Evolutionary conservation across 768 basidiomycete genomes (phyloP), one percentile per base, ranked within the genome.

Genomic region (Mycena epipterygia): DNA sequence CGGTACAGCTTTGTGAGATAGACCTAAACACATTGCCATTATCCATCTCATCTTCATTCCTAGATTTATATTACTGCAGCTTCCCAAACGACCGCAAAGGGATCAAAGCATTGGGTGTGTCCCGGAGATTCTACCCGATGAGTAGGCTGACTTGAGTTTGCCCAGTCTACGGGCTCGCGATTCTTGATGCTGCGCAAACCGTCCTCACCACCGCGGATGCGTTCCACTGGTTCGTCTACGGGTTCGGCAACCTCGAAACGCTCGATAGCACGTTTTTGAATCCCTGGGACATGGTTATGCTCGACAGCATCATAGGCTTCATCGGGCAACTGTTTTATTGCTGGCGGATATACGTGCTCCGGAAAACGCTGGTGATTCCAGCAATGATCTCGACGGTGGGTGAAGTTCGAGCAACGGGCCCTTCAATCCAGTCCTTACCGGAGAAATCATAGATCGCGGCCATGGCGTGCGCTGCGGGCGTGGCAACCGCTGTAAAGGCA

Each of bases 291-390:
- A 67, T 71, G 5, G 70, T 70, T 25, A 21, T 72, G 21, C 33
- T 76, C n/a, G 64, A 60, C 48, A 23, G 59, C 21, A 37, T 74
- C 37, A 71, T 74, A 16, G 48, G 70, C 23, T 37, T 71, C 19
- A 65, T 69, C 27, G 74, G 73, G 30, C 74, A 75, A 42, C 33
- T 35, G 14, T 64, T 75, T 42, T 75, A 66, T 53, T 62, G 74
- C 46, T 73, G 73, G 70, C 46, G 74, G 23, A 66, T 71, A 16
- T 75, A 62, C 19, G 37, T 39, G 5, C 42, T 44, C 25, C 21
- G 46, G 42, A 44, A 44, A n/a, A 17, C 32, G 27, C 11, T 55
- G 8, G 29, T 12, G n/a, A 21, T 37, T 51, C 42, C 42, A 33
- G 46, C 4, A 9, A 48, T 23, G 6, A 25, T 48, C 23, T 23